Conservation (phyloP, 2,329 filamentous ascomycete species). For the Sporothrix pseudoabietina region DNA sequence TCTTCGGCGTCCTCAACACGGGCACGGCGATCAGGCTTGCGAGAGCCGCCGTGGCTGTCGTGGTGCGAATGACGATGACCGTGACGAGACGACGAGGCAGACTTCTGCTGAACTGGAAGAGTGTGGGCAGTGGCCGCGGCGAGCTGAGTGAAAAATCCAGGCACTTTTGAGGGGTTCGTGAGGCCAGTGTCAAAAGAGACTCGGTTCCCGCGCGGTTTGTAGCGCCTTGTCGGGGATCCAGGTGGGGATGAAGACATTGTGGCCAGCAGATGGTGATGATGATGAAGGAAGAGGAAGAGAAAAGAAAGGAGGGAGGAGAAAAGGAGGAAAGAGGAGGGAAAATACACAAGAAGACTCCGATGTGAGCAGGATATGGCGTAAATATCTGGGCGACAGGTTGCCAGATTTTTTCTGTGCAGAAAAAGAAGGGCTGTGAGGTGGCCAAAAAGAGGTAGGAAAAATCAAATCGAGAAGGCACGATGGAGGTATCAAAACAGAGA, state of each 20-base stretch:
- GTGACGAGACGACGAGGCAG: not conserved
- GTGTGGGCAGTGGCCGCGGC: slow-evolving; percentile 1
- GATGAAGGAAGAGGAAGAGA: not conserved
- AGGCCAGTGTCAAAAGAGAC: slow-evolving; percentile 31
- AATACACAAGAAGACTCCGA: not conserved
- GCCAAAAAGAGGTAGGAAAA: not conserved
- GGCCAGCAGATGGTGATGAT: not conserved
- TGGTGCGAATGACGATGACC: not conserved
- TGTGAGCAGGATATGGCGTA: not conserved
- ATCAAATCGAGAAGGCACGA: not conserved
- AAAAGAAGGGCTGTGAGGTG: not conserved
- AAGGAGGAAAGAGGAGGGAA: not conserved
- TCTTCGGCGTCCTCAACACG: slow-evolving; percentile 28
- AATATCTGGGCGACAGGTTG: not conserved
- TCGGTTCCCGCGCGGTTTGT: slow-evolving; percentile 21
- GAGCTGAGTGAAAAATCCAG: slow-evolving; percentile 24
- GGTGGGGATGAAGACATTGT: slow-evolving; percentile 27
- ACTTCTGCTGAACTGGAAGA: not conserved
- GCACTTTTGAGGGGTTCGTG: not conserved
- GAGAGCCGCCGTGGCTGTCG: not conserved
- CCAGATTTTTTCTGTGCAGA: not conserved
- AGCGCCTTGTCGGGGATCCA: slow-evolving; percentile 1
- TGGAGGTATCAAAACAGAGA: not conserved
- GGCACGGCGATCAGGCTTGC: slow-evolving; percentile 27
- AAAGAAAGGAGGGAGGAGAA: not conserved